phyloP scores from a whole-genome alignment of 2,329 filamentous ascomycete genomes.

The Lecanoromycetidae sp. region DNA sequence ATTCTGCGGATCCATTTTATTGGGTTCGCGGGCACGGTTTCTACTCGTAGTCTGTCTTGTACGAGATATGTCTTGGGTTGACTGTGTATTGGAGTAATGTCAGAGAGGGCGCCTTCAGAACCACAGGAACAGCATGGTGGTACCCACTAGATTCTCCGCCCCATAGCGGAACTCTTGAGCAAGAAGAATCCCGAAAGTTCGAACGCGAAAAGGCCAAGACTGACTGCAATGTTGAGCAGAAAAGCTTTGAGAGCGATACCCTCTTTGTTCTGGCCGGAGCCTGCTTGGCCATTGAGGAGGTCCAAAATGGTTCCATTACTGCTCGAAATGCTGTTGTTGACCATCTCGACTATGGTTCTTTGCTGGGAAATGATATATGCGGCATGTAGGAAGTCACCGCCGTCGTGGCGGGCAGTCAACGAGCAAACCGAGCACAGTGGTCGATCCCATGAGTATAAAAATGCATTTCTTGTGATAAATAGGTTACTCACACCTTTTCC shows the following conservation, averaged over 20 bases:
- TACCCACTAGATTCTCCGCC: constrained; percentile 16
- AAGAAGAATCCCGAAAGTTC: constrained; percentile 17
- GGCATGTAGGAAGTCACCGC: not conserved
- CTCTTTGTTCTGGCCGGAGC: constrained; percentile 7
- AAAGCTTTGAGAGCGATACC: constrained; percentile 17
- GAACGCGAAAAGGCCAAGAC: constrained; percentile 14
- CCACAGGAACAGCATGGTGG: not conserved
- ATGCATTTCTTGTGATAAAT: no score
- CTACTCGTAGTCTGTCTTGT: constrained; percentile 68
- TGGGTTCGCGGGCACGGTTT: constrained; percentile 52
- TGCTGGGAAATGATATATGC: not conserved
- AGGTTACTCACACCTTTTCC: no score
- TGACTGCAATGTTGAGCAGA: constrained; percentile 16
- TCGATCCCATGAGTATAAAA: not conserved
- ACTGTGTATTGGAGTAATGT: constrained; percentile 4
- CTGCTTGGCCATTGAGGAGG: constrained; percentile 10
- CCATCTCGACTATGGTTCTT: not conserved
- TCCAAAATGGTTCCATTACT: not conserved
- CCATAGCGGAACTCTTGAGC: constrained; percentile 17
- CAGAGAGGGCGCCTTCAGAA: not conserved
- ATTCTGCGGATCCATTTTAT: constrained; percentile 42
- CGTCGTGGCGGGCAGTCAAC: not conserved
- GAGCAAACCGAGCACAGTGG: not conserved
- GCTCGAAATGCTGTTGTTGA: constrained; percentile 5
- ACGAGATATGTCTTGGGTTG: constrained; percentile 63